Evolutionary conservation across 140 eudicot species (phyloP), one percentile per base, ranked within the genome.

Genomic region (Flaveria floridana): DNA sequence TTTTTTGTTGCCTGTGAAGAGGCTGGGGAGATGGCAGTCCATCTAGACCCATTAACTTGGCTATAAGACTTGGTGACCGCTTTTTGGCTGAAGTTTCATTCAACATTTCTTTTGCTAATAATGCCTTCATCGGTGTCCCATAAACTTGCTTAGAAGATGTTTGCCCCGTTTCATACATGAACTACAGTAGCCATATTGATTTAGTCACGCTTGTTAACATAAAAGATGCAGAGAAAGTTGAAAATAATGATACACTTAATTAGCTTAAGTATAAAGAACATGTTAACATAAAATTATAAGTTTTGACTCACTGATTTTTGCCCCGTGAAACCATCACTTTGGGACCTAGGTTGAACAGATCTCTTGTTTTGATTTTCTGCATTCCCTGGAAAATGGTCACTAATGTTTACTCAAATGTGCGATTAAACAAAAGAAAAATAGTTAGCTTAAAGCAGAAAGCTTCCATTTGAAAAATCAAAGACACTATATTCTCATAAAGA

Each of bases 11-110:
- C 75, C 70, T 81, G 65, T 80, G 82, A 69, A 61, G 57, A 74
- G 83, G 79, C 71, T 82, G 88, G 10, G 84, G 89, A 26, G 87
- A 78, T 57, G 97, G 95, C 68, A 88, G 48, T 65, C 87, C 92
- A 76, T 91, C 97, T 48, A 91, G 85, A 76, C 95, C 95, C 97
- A 91, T 91, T 82, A 91, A 83, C 75, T 82, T 81, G 65, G 97
- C 95, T 58, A 91, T 78, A 46, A 88, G 80, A 77, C 87, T 85
- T 19, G 92, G 90, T 18, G 91, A 58, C 20, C 90, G 85, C 65
- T 84, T 84, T 77, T 76, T 86, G 58, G 85, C 39, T 62, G 82
- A 82, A 65, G 80, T 75, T 82, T 86, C 95, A 77, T 83, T 85
- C 18, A 84, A 77, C 95, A 88, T 76, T 85, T 90, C 97, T 76